A percentile compares a stretch with the other conserved stretches of the same genome.
Conservation (phyloP, 2,329 filamentous ascomycete genomes). For the Fusarium subtropicale region DNA sequence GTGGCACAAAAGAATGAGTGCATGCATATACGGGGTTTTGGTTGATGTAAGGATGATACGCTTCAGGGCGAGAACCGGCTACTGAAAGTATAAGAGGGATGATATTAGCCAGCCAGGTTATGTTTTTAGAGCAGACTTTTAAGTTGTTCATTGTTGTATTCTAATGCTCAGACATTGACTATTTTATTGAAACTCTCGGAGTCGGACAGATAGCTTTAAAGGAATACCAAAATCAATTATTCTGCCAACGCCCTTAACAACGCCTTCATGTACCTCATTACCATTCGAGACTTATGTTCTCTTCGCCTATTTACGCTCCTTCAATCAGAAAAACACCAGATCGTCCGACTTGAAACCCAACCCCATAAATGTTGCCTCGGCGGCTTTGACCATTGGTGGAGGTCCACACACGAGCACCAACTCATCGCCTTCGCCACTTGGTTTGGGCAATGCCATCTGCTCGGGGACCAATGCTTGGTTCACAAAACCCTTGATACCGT, state of each 20-base stretch:
- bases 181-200: neutral
- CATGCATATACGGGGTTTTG: constrained; percentile 5
- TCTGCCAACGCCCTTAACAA: constrained; percentile 2
- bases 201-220: neutral
- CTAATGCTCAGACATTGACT: neutral
- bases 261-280: neutral
- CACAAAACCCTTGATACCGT: constrained; percentile 75
- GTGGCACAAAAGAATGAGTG: neutral
- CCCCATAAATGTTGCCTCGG: constrained; percentile 62
- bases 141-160: neutral
- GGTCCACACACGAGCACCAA: constrained; percentile 86
- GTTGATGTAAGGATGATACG: neutral
- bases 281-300: neutral
- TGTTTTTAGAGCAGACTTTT: neutral
- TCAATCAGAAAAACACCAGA: constrained; percentile 46
- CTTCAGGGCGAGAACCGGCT: neutral
- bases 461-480: constrained; percentile 70
- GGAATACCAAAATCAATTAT: constrained; percentile 6
- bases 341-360: constrained; percentile 70
- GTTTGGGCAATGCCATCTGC: constrained; percentile 60
- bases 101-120: neutral
- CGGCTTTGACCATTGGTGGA: constrained; percentile 76
- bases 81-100: neutral
- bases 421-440: constrained; percentile 57
- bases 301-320: neutral